Evolutionary conservation across 1,139 yeast species (phyloP).

Genomic region (Pichia sp.): DNA sequence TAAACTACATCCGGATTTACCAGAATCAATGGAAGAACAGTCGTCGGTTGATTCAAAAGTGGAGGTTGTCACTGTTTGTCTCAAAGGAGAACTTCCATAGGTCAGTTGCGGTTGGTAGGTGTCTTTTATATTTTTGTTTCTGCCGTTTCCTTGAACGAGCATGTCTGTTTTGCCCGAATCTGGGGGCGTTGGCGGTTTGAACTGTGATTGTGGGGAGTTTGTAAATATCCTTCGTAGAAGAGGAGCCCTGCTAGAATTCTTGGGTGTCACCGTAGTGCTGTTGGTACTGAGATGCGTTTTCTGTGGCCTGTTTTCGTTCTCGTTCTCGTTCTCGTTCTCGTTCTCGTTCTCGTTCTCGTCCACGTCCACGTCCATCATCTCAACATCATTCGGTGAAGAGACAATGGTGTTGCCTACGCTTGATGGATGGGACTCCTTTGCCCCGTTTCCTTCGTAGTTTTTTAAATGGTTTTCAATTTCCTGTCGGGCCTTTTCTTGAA

Average conservation of each 20-base stretch:
- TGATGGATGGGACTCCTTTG: too few species aligned
- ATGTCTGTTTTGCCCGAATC: background rate
- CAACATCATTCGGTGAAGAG: too few species aligned
- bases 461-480: constrained; percentile 23
- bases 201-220: too few species aligned
- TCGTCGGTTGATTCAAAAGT: constrained; percentile 15
- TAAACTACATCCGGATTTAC: constrained; percentile 13
- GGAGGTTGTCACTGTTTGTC: constrained; percentile 10
- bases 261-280: too few species aligned
- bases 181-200: too few species aligned
- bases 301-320: background rate
- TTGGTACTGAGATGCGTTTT: background rate
- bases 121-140: background rate
- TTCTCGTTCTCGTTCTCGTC: background rate
- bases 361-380: background rate
- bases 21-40: constrained; percentile 18
- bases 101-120: constrained; percentile 7
- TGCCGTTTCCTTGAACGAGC: constrained; percentile 1
- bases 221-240: too few species aligned
- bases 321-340: background rate
- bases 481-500: constrained; percentile 23
- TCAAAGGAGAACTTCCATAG: constrained; percentile 15
- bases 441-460: constrained; percentile 2
- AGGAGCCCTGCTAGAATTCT: too few species aligned
- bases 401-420: too few species aligned